Evolutionary conservation across 2,329 filamentous ascomycete genomes (phyloP).

Genomic region (Venturia carpophila): DNA sequence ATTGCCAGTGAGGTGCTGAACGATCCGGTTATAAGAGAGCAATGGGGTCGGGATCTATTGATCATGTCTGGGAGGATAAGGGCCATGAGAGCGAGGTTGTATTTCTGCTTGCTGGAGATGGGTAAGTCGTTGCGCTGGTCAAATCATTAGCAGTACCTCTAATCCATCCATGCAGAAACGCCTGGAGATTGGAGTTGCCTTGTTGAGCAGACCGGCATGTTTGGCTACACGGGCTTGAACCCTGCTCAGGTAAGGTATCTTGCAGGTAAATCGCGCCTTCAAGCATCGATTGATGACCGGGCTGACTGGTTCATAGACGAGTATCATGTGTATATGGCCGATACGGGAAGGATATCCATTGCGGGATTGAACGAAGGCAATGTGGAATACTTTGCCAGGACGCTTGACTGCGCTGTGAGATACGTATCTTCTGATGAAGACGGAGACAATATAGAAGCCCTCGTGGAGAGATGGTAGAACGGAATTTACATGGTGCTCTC

Average conservation of each 20-base stretch:
- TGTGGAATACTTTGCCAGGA: constrained; percentile 22
- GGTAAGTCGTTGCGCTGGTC: background rate
- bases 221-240: constrained; percentile 33
- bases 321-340: constrained; percentile 32
- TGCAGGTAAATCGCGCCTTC: background rate
- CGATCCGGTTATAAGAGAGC: constrained; percentile 21
- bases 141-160: constrained; percentile 19
- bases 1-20: constrained; percentile 27
- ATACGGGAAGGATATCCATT: constrained; percentile 30
- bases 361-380: constrained; percentile 27
- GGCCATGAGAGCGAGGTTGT: constrained; percentile 24
- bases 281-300: background rate
- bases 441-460: background rate
- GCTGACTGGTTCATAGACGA: constrained; percentile 21
- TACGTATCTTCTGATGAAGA: background rate
- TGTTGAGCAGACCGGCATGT: constrained; percentile 35
- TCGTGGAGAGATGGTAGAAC: background rate
- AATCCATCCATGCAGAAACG: constrained; percentile 24
- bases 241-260: constrained; percentile 28
- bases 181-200: constrained; percentile 30
- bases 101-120: constrained; percentile 9
- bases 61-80: constrained; percentile 31
- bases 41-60: constrained; percentile 31
- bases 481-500: background rate
- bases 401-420: constrained; percentile 18